These are phyloP conservation scores for Lipomyces kockii DNA, from an alignment of 805 yeast species.

Conservation along the genomic window DNA sequence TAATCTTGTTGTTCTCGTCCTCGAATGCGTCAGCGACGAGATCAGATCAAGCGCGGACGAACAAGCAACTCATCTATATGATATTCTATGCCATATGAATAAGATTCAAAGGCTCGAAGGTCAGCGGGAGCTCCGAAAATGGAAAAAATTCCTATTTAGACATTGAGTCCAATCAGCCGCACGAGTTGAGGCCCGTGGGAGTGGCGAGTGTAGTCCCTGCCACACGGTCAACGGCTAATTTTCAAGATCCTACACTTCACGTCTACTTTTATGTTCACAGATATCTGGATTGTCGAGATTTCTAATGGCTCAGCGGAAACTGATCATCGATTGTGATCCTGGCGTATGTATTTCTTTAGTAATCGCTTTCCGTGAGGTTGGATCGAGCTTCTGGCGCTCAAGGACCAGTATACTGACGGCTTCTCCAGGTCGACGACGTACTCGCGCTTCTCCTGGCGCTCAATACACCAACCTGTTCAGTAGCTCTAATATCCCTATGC, in stretches of 20 bases:
- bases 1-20: conserved; percentile 4
- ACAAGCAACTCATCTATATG: no score
- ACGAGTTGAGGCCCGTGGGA: not conserved
- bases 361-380: not conserved
- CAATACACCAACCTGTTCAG: conserved; percentile 41
- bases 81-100: no score
- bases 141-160: no score
- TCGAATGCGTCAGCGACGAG: conserved; percentile 13
- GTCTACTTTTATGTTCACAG: not conserved
- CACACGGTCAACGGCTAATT: not conserved
- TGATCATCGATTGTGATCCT: conserved; percentile 51
- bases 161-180: not conserved
- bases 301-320: conserved; percentile 27
- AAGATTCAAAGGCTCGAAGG: no score
- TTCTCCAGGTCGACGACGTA: conserved; percentile 47
- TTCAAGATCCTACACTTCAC: not conserved
- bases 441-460: conserved; percentile 49
- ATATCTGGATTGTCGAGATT: not conserved
- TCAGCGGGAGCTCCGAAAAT: no score
- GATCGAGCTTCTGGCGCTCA: not conserved
- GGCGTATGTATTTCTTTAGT: conserved; percentile 41
- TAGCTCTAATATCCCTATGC: conserved; percentile 46
- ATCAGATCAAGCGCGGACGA: conserved; percentile 5
- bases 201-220: no score
- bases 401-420: not conserved